Evolutionary conservation across 495 filamentous ascomycete genomes (phyloP), one percentile per base, ranked within the genome.

Genomic region (Talaromyces trachyspermus): DNA sequence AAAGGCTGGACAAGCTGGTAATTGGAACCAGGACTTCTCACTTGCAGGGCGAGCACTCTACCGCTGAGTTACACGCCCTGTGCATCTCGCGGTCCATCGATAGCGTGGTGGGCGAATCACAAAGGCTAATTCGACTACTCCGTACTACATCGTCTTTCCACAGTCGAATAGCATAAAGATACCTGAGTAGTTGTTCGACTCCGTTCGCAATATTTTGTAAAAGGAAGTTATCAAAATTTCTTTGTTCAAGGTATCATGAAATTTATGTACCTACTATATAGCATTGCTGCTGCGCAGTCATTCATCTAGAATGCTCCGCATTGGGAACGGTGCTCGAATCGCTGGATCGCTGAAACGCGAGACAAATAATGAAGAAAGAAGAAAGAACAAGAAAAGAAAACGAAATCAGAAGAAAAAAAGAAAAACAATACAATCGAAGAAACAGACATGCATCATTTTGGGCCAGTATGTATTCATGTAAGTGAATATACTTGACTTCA

Each of bases 261-360:
- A 25, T 17, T 23, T 43, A 43, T 43, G 40, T 43, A 43, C 25
- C 23, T 29, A 43, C 38, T 25, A 22, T 20, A 41, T n/a, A 23
- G 40, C 20, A 15, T 14, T 27, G 40, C 40, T 23, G 40, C n/a
- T 11, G 22, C 6, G 17, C 33, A 37, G 18, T 38, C 35, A 37
- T 37, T 20, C 15, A 37, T 37, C 12, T 10, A 37, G 35, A 35
- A 35, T n/a, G n/a, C 14, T 35, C 14, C 33, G 33, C 35, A 19
- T 20, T 38, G 35, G 35, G 17, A 38, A 15, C 15, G 35, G 10
- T 15, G 35, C 35, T 38, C 35, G 22, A 38, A 38, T 38, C 35
- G 35, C 55, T 68, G 64, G 62, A 66, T 59, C 57, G 65, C 59
- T 62, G 61, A 58, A 54, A 43, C 50, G 38, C 40, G 46, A 55